phyloP scores from a whole-genome alignment of 2,329 filamentous ascomycete species.

The Aspergillus texensis region DNA sequence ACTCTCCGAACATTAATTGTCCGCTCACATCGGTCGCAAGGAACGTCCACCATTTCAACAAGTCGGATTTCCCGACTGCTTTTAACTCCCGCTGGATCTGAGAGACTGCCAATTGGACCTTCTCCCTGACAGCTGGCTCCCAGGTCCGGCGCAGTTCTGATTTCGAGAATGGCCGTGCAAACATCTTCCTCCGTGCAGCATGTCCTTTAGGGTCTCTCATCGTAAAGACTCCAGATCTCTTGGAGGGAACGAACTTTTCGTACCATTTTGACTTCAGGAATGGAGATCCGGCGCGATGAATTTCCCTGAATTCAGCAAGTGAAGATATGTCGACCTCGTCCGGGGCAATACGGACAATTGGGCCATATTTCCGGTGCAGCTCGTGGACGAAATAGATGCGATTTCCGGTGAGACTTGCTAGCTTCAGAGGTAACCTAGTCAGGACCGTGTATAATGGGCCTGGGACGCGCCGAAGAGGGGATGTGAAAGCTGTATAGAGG shows the following conservation, averaged over 20 bases:
- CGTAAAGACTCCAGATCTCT: constrained; percentile 38
- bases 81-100: constrained; percentile 49
- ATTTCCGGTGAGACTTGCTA: constrained; percentile 11
- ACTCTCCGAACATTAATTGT: constrained; percentile 55
- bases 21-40: constrained; percentile 55
- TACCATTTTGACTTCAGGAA: constrained; percentile 36
- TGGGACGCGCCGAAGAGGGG: constrained; percentile 9
- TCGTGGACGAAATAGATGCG: constrained; percentile 22
- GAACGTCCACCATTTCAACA: constrained; percentile 56
- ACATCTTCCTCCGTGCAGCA: constrained; percentile 43
- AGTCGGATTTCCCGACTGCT: constrained; percentile 39
- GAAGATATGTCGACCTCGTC: constrained; percentile 40
- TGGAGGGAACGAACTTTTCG: constrained; percentile 14
- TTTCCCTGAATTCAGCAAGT: constrained; percentile 24
- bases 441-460: constrained; percentile 9
- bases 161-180: constrained; percentile 41
- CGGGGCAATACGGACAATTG: constrained; percentile 27
- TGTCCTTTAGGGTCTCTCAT: constrained; percentile 44
- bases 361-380: constrained; percentile 28
- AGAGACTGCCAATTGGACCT: constrained; percentile 42
- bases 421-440: constrained; percentile 10
- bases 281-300: constrained; percentile 29
- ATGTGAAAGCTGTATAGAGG: not conserved
- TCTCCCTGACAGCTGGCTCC: constrained; percentile 43
- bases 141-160: constrained; percentile 10